Base-by-base conservation (phyloP, 2,329 filamentous ascomycete genomes). In the Simplicillium sp. region DNA sequence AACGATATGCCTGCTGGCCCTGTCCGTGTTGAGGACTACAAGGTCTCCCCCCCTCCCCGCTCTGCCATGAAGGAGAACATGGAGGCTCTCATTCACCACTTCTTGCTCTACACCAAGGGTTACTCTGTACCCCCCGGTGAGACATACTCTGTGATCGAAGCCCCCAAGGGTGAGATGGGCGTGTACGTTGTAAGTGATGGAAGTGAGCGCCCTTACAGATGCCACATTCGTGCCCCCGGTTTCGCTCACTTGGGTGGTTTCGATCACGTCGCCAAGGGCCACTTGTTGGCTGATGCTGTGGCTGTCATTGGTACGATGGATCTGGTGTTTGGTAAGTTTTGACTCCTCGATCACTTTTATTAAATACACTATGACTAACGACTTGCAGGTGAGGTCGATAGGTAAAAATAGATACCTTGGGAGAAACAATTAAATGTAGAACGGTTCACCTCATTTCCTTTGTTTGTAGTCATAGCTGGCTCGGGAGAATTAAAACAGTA, bases 31-130 rank as follows among this genome's bases (percentile, higher is more conserved):
- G 92, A 98, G 68, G 92, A 98, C 67, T 98, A 97, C 80, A 98
- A 98, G 79, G 79, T 98, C 57, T 84, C 87, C 3, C 92, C 92
- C 16, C 92, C 92, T 47, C 94, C 92, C n/a, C 82, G 92, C 58
- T 75, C 87, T 35, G 92, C 92, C 57, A 98, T 98, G 92, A 98
- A 98, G 78, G 92, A 98, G 79, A 98, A 98, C 73, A 98, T 98
- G 94, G 92, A 98, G 71, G 89, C 92, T 32, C 78, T 98, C 34
- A 98, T 98, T 61, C 92, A 98, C 71, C 92, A 98, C 73, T 98
- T 98, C 77, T 70, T 98, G 50, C 81, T 98, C 40, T 98, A 90
- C 73, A 97, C 89, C 64, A 98, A 98, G 77, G 92, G 92, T 44
- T 98, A 98, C 67, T 78, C 87, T 35, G 92, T 98, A 4, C 92